Conservation (phyloP, 257 asterid genomes). For the Verbena officinalis region DNA sequence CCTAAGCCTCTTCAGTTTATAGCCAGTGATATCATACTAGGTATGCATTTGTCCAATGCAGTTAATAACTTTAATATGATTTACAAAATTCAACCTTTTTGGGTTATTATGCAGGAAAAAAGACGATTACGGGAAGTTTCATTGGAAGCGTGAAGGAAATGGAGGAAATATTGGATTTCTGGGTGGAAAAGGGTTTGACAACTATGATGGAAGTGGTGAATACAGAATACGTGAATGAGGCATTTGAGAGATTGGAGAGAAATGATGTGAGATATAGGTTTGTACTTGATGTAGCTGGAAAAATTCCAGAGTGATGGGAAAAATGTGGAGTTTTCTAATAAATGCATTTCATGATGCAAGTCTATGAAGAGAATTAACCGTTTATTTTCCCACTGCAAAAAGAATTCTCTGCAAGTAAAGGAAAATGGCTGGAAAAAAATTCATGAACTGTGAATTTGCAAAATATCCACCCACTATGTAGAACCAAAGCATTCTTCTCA, state of each 20-base stretch:
- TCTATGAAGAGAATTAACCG: no score
- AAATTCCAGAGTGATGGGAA: conserved; percentile 31
- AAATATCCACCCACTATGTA: no score
- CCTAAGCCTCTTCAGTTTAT: conserved; percentile 39
- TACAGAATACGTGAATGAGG: conserved; percentile 39
- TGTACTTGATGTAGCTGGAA: conserved; percentile 47
- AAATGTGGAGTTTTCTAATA: no score
- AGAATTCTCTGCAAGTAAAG: no score
- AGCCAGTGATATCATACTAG: conserved; percentile 36
- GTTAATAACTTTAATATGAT: no score
- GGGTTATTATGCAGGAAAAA: conserved; percentile 37
- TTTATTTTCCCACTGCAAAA: no score
- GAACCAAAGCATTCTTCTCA: background rate
- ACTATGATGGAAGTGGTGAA: conserved; percentile 46
- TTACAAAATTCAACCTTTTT: no score
- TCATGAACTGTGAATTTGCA: no score
- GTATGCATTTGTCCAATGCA: conserved; percentile 27
- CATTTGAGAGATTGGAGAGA: conserved; percentile 46
- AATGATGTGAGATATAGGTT: conserved; percentile 53
- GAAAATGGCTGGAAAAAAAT: background rate
- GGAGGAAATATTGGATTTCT: conserved; percentile 37
- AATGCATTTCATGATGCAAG: no score
- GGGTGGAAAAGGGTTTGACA: conserved; percentile 44
- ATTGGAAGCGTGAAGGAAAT: conserved; percentile 48
- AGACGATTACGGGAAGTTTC: conserved; percentile 43